These are phyloP conservation scores for Naganishia liquefaciens DNA, from an alignment of 1,284 basidiomycete genomes.

Conservation along the genomic window DNA sequence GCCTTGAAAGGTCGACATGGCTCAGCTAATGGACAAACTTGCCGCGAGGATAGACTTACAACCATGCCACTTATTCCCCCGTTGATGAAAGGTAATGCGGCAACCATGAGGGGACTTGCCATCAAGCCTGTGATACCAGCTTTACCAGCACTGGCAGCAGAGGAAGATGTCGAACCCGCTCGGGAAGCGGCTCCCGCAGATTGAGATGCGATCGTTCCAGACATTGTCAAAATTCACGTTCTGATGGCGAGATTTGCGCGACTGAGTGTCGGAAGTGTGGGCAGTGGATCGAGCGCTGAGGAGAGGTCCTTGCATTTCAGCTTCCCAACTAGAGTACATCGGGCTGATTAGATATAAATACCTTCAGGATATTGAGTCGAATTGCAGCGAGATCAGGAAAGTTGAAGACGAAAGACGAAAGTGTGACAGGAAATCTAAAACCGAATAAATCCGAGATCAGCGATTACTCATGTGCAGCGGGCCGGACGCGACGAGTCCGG, in stretches of 20 bases:
- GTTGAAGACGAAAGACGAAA: not conserved
- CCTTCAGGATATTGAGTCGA: not conserved
- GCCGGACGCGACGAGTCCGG: slow-evolving; percentile 19
- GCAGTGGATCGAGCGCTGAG: not conserved
- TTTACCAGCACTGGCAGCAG: slow-evolving; percentile 15
- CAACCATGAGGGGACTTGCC: slow-evolving; percentile 25
- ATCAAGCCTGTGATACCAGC: slow-evolving; percentile 28
- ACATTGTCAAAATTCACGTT: slow-evolving; percentile 5
- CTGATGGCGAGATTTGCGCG: not conserved
- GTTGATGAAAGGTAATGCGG: slow-evolving; percentile 31
- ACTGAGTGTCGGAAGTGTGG: not conserved
- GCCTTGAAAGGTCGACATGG: slow-evolving; percentile 5
- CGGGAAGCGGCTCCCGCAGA: slow-evolving; percentile 22
- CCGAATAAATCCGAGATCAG: slow-evolving; percentile 22
- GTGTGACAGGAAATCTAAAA: slow-evolving; percentile 8
- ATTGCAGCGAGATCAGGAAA: not conserved
- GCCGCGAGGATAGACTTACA: slow-evolving; percentile 7
- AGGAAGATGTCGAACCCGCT: slow-evolving; percentile 14
- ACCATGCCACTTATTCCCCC: slow-evolving; percentile 33
- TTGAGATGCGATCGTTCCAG: slow-evolving; percentile 15
- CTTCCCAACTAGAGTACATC: not conserved
- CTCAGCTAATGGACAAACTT: too few species aligned
- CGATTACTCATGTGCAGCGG: not conserved
- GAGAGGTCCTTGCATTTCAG: not conserved
- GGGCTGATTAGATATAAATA: slow-evolving; percentile 8